Evolutionary conservation across 129 eudicot species (phyloP), one percentile per base, ranked within the genome.

Genomic region (Glebionis coronaria): DNA sequence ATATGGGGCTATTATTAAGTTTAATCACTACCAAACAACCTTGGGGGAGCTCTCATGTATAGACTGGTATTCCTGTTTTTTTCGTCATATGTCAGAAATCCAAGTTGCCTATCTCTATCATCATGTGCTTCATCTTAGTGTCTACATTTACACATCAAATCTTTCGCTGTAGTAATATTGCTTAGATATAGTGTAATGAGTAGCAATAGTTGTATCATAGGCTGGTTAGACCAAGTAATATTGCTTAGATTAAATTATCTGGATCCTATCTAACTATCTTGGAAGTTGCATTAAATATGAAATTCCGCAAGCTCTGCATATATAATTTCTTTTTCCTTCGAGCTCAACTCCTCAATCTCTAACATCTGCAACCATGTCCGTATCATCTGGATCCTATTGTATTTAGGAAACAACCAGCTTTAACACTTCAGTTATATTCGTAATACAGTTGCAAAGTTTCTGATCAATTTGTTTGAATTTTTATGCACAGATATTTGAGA

Each of bases 401-500:
- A 23, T 19, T 3, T 11, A 42, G 21, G 68, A 63, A 63, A 63
- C 31, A 63, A 63, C 12, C 53, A 44, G 38, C 68, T 63, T 63
- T 63, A 63, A 44, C 15, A 9, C 54, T 44, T 23, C 2, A 2
- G 25, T 23, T 23, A 23, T 23, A 23, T 23, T 23, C 25, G 25
- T 2, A 23, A 23, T 23, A 2, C 25, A 23, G 1, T 23, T 23
- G 2, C 25, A 23, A 23, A 23, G 25, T 23, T 23, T 23, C 2
- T 57, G 56, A 57, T 46, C 19, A 42, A 29, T 56, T 40, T 23
- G 29, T 79, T 13, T 59, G 42, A 13, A 40, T 49, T 13, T 44
- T 51, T 5, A 9, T 69, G 2, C 69, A 23, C 25, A 90, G 95
- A 81, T 90, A 47, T 87, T 90, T 82, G 97, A 90, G 80, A 90